Percentiles rank a stretch among this genome's conserved stretches.
These are phyloP conservation scores for Mycena olivaceomarginata DNA, from an alignment of 768 basidiomycete species.

Conservation along the genomic window DNA sequence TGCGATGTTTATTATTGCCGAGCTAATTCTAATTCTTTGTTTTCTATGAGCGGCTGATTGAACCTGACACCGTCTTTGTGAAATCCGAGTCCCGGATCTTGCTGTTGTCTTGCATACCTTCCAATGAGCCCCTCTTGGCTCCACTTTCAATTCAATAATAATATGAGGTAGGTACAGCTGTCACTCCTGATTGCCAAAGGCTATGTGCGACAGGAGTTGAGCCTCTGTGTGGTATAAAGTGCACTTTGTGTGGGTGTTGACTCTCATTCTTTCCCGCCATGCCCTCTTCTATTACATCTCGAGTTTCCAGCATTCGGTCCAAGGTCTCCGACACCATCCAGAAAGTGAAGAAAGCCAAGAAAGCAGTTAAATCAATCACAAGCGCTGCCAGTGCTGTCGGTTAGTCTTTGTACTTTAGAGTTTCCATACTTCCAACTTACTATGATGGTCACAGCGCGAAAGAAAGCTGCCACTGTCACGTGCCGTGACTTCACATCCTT, in stretches of 20 bases:
- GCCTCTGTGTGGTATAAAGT: background rate
- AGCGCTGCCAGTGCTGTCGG: background rate
- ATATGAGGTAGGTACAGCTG: background rate
- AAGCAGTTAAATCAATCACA: background rate
- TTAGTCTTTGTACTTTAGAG: background rate
- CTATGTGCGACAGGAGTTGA: background rate
- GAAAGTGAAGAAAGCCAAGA: constrained; percentile 3
- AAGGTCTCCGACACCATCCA: background rate
- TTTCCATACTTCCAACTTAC: background rate
- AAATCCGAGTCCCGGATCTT: no score
- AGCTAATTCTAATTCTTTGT: no score
- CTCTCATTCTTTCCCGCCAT: background rate
- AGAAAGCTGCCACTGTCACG: constrained; percentile 1
- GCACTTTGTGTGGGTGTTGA: background rate
- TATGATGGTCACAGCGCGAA: background rate
- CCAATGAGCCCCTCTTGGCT: no score
- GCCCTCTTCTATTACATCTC: constrained; percentile 5
- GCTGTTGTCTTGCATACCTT: no score
- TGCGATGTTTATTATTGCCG: no score
- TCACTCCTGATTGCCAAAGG: background rate
- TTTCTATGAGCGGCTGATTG: no score
- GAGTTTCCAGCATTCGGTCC: background rate
- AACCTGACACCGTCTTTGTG: no score
- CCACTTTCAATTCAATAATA: background rate
- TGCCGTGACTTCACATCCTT: no score